Conservation (phyloP, 768 basidiomycete species). For the Clitopilus hobsonii region DNA sequence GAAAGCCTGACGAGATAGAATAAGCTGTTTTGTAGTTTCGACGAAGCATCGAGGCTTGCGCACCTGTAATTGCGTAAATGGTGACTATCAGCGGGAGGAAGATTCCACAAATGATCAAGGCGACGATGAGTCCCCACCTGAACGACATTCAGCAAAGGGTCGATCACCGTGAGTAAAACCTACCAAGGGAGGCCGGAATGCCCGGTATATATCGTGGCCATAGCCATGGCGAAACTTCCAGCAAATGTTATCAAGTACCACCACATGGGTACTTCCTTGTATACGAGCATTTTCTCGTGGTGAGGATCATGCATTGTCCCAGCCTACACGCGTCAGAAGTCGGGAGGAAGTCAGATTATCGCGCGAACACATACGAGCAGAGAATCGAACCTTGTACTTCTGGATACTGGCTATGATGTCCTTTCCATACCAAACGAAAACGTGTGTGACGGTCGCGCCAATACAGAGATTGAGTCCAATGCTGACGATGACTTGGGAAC, state of each 20-base stretch:
- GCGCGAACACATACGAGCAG: neutral
- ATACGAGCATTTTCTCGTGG: constrained; percentile 46
- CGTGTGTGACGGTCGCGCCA: constrained; percentile 47
- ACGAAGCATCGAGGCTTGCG: neutral
- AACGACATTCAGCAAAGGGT: neutral
- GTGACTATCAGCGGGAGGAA: constrained; percentile 52
- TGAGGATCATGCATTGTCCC: constrained; percentile 46
- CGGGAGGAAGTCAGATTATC: neutral
- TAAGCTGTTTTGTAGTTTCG: neutral
- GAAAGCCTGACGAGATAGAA: constrained; percentile 20
- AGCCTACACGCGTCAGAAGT: constrained; percentile 14
- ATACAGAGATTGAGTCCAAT: constrained; percentile 32
- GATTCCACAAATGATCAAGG: constrained; percentile 43
- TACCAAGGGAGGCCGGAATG: constrained; percentile 54
- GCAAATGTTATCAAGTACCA: constrained; percentile 44
- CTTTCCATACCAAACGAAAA: constrained; percentile 50
- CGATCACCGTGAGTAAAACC: constrained; percentile 7
- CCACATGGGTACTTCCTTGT: constrained; percentile 41
- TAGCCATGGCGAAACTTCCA: constrained; percentile 43
- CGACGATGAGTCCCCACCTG: constrained; percentile 49
- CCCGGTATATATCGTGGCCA: constrained; percentile 50
- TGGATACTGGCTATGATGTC: constrained; percentile 38
- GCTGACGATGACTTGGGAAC: constrained; percentile 37
- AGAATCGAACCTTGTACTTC: constrained; percentile 32
- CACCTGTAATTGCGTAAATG: constrained; percentile 47